Conservation (phyloP, 1,284 basidiomycete species). For the Mycosarcoma maydis region DNA sequence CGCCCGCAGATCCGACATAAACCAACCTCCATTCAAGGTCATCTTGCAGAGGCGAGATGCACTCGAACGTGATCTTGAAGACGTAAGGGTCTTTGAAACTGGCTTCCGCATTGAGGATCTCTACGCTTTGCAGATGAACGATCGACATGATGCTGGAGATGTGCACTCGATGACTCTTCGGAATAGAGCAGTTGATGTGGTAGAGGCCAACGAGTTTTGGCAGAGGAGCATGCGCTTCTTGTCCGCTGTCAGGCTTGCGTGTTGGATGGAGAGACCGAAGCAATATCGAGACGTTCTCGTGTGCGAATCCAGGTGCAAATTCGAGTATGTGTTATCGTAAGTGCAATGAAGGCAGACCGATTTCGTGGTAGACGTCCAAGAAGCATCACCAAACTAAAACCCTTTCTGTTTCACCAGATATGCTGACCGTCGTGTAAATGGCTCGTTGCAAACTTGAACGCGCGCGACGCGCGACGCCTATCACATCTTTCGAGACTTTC, state of each 20-base stretch:
- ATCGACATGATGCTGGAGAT: constrained; percentile 54
- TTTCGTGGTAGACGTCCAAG: not conserved
- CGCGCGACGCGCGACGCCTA: constrained; percentile 13
- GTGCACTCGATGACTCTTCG: not conserved
- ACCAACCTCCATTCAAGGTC: constrained; percentile 98
- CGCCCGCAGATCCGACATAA: constrained; percentile 92
- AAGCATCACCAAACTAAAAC: no score
- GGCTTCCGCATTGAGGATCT: constrained; percentile 63
- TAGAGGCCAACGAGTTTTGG: not conserved
- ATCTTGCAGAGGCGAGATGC: constrained; percentile 89
- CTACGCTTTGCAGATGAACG: constrained; percentile 63
- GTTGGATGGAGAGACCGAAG: no score
- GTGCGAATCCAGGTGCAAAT: no score
- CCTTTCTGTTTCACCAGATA: no score
- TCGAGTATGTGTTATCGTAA: no score
- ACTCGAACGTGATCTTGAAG: constrained; percentile 97
- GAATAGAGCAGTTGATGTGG: not conserved
- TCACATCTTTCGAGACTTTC: not conserved
- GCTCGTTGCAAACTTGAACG: not conserved
- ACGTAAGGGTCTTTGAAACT: constrained; percentile 78
- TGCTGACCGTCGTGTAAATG: constrained; percentile 1
- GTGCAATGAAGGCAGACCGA: no score
- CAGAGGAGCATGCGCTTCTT: no score
- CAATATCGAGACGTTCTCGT: no score
- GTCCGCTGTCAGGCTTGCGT: no score